phyloP scores from a whole-genome alignment of 768 basidiomycete genomes.

The Suillus placidus region DNA sequence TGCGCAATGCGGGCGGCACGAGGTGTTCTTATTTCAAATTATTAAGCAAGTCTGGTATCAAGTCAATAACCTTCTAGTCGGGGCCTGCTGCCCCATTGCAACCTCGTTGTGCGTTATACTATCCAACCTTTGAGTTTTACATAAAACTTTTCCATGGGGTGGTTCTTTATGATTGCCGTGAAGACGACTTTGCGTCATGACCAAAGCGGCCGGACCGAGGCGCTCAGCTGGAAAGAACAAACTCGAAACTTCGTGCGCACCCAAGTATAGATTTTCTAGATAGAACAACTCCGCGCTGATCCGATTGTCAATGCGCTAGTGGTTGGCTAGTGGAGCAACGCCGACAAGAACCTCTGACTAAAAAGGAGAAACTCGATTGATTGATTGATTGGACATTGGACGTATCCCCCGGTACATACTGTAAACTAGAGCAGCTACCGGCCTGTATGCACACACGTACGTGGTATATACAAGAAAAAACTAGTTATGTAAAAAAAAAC shows the following conservation, averaged over 20 bases:
- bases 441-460: background rate
- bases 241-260: background rate
- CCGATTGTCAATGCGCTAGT: background rate
- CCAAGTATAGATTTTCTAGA: slow-evolving; percentile 2
- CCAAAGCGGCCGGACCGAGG: background rate
- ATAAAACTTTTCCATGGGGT: background rate
- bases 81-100: background rate
- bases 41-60: background rate
- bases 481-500: background rate
- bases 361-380: background rate
- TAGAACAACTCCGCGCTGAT: background rate
- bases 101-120: background rate
- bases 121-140: background rate
- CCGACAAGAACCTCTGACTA: background rate
- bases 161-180: background rate
- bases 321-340: background rate
- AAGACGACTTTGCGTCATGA: background rate
- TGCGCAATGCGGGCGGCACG: background rate
- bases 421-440: background rate
- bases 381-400: background rate
- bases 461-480: background rate
- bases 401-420: background rate
- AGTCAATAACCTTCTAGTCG: background rate
- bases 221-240: background rate
- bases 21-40: background rate